Evolutionary conservation across 352 stramenopile species (phyloP), one percentile per base, ranked within the genome.

Genomic region (Phytophthora constricta): DNA sequence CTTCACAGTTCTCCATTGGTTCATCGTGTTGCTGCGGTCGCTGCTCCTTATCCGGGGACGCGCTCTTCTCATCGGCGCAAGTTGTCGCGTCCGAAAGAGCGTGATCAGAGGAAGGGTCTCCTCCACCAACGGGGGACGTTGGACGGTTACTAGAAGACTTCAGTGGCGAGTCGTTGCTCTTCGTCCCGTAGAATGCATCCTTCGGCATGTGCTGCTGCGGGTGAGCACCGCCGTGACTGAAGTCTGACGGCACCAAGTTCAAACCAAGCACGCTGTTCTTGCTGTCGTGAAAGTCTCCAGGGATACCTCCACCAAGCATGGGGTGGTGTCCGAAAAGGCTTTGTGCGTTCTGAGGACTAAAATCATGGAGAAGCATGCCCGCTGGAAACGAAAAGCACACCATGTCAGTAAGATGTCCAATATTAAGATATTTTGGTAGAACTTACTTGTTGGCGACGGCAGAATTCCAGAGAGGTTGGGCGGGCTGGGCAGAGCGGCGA

Each of bases 281-380:
- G 42, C 77, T 79, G 53, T 87, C 72, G 13, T 77, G 70, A 23
- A 84, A 73, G n/a, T 77, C 60, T 41, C 56, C 62, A 2, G 65
- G 31, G 31, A 78, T 56, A 1, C 62, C 53, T 45, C 64, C 51
- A 53, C 58, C 20, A 25, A 71, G 63, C 60, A 83, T 76, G 19
- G 64, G 61, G 51, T 88, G 79, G 26, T 91, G 79, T 33, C 76
- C 76, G 51, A 81, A 83, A 7, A 86, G 65, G 19, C 73, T 69
- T n/a, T 76, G 66, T 27, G 59, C 74, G 52, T 83, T 81, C 55
- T 89, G 82, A 1, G 83, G 80, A 27, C 83, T 93, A 63, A 93
- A 92, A 8, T 93, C 86, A 46, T 93, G 83, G 26, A 93, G 69
- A 10, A 93, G 71, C 86, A 93, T 92, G 33, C 77, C 87, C 1